Conservation (phyloP, 2,329 filamentous ascomycete genomes). For the Capronia americana region DNA sequence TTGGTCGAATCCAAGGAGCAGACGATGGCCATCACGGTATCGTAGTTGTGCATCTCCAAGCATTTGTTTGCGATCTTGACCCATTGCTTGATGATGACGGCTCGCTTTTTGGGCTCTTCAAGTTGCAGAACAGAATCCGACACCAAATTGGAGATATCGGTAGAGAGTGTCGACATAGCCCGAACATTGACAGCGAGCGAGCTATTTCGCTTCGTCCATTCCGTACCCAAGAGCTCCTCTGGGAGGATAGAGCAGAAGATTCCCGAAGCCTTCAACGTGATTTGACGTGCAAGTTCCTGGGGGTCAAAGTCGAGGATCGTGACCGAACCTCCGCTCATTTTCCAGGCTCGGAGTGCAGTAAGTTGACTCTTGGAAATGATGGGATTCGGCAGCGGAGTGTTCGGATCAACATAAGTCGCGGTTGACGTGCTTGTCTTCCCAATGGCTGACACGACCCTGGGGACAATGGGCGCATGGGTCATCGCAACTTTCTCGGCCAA, state of each 20-base stretch:
- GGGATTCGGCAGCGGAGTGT: slow-evolving; percentile 73
- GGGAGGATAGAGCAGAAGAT: slow-evolving; percentile 92
- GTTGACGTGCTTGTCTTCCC: slow-evolving; percentile 83
- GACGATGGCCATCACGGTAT: slow-evolving; percentile 95
- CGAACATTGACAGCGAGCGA: slow-evolving; percentile 85
- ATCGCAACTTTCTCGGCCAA: slow-evolving; percentile 79
- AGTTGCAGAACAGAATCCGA: slow-evolving; percentile 88
- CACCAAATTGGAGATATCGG: slow-evolving; percentile 89
- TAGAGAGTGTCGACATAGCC: slow-evolving; percentile 90
- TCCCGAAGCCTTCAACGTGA: slow-evolving; percentile 88
- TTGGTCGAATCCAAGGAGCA: slow-evolving; percentile 92
- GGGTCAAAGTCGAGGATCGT: slow-evolving; percentile 90
- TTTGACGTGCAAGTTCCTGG: slow-evolving; percentile 85
- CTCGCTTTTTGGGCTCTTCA: slow-evolving; percentile 91
- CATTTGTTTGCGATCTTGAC: slow-evolving; percentile 91
- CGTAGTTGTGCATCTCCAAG: slow-evolving; percentile 91
- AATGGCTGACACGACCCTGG: slow-evolving; percentile 81
- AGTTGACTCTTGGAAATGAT: slow-evolving; percentile 78
- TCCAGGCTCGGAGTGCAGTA: slow-evolving; percentile 74
- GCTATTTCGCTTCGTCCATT: slow-evolving; percentile 90
- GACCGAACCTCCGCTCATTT: slow-evolving; percentile 70
- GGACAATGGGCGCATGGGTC: slow-evolving; percentile 75
- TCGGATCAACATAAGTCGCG: slow-evolving; percentile 71
- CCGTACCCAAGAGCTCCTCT: slow-evolving; percentile 86
- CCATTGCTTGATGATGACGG: slow-evolving; percentile 93